Evolutionary conservation across 805 yeast species (phyloP), one percentile per base, ranked within the genome.

Genomic region (Huiozyma naganishii): DNA sequence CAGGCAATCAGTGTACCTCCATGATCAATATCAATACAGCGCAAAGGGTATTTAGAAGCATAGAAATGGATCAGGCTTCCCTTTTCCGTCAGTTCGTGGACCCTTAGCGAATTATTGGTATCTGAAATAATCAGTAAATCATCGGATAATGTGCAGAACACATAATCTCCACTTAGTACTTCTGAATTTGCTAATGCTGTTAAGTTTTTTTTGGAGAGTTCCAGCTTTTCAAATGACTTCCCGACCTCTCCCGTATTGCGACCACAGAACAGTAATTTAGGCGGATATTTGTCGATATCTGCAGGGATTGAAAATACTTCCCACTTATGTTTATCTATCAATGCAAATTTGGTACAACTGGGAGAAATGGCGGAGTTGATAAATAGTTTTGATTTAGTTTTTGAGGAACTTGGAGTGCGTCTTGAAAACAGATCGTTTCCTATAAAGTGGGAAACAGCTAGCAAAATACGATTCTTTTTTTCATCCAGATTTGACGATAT

Each of bases 401-500:
- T 73, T 58, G 30, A 77, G 64, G 43, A 76, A 66, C 40, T 70
- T 70, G 7, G 77, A 62, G 45, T 76, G 80, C 0, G 81, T 74
- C 28, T 68, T 64, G 54, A 71, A 72, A 37, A 76, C 76, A 41
- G 71, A 68, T 41, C 75, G 70, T 48, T 75, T 80, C 46, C 95
- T 71, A 57, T 82, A 84, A 44, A 79, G 76, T 0, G 97, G 97
- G 62, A 86, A 88, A 52, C 90, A 85, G 53, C 79, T 82, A 6
- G 80, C 79, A 59, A 80, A 86, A 42, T 78, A 70, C 43, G 73
- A 70, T 56, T 85, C 95, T 48, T 79, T 77, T 63, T 66, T 45
- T 58, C 69, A 36, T 54, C 55, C 29, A 71, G 27, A 35, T 46
- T 41, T 11, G 40, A 35, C 5, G 46, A 44, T 8, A 32, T 10